Percentiles rank a stretch among this genome's conserved stretches.
Evolutionary conservation across 495 filamentous ascomycete genomes (phyloP).

Genomic region (Mytilinidion resinicola): DNA sequence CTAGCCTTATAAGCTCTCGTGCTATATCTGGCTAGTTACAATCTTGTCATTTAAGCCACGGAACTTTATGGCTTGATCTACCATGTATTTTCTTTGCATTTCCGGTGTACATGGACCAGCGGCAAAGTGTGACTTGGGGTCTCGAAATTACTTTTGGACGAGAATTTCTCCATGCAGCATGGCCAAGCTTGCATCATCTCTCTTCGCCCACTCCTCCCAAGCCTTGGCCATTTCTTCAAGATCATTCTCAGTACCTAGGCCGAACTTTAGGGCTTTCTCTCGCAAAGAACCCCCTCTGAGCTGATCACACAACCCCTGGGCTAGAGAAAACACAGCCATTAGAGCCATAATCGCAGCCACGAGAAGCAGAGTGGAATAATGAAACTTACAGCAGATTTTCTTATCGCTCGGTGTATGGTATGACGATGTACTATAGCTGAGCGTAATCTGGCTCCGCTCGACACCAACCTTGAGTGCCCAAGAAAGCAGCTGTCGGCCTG

Average conservation of each 20-base stretch:
- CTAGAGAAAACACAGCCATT: conserved; percentile 3
- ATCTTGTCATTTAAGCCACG: too few relatives aligned
- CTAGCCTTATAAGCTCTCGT: too few relatives aligned
- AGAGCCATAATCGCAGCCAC: conserved; percentile 8
- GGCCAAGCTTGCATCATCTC: conserved; percentile 36
- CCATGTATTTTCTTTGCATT: too few relatives aligned
- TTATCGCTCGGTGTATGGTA: conserved; percentile 37
- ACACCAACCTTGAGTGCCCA: conserved; percentile 42
- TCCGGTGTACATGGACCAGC: too few relatives aligned
- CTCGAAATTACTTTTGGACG: conserved; percentile 37
- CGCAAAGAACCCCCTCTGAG: conserved; percentile 31
- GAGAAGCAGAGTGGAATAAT: not conserved
- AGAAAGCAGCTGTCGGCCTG: conserved; percentile 38
- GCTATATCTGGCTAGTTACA: too few relatives aligned
- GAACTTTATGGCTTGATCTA: too few relatives aligned
- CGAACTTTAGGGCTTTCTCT: conserved; percentile 32
- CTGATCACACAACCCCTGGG: conserved; percentile 32
- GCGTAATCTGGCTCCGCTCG: conserved; percentile 33
- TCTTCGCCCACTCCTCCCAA: conserved; percentile 40
- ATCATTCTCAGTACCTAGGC: conserved; percentile 34
- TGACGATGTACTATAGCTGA: conserved; percentile 36
- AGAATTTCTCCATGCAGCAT: conserved; percentile 42
- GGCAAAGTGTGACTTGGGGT: too few relatives aligned
- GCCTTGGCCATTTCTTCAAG: conserved; percentile 40
- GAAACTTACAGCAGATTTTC: conserved; percentile 38